These are phyloP conservation scores for Sporothrix variecibatus DNA, from an alignment of 2,329 filamentous ascomycete species.

Conservation along the genomic window DNA sequence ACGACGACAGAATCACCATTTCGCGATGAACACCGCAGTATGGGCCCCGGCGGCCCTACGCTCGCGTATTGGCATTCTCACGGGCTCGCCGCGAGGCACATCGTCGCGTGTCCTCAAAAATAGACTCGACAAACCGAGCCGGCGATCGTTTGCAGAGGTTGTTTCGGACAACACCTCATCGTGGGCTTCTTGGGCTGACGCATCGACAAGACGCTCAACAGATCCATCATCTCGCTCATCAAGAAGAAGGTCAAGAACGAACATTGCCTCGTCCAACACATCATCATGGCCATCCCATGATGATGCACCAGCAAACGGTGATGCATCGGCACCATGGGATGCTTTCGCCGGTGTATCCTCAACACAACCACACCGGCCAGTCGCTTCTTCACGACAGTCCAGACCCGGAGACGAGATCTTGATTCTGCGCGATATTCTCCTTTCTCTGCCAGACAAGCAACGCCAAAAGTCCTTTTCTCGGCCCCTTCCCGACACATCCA, in stretches of 20 bases:
- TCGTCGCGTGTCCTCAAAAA: conserved; percentile 34
- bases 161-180: not conserved
- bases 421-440: conserved; percentile 1
- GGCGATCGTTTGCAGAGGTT: conserved; percentile 4
- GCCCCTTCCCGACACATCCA: not conserved
- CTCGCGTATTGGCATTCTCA: conserved; percentile 32
- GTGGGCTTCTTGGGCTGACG: not conserved
- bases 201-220: not conserved
- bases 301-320: not conserved
- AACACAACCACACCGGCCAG: not conserved
- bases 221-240: not conserved
- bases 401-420: not conserved
- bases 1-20: not conserved
- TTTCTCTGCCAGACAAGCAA: not conserved
- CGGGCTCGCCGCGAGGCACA: conserved; percentile 33
- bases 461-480: not conserved
- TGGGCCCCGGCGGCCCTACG: conserved; percentile 33
- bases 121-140: conserved; percentile 33
- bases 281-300: not conserved
- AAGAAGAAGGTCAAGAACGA: not conserved
- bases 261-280: not conserved
- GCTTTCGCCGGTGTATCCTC: not conserved
- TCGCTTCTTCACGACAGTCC: not conserved
- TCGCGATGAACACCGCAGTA: not conserved
- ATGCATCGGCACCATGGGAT: not conserved